Base-by-base conservation (phyloP, 352 stramenopile genomes). In the Phytophthora podocarpi region DNA sequence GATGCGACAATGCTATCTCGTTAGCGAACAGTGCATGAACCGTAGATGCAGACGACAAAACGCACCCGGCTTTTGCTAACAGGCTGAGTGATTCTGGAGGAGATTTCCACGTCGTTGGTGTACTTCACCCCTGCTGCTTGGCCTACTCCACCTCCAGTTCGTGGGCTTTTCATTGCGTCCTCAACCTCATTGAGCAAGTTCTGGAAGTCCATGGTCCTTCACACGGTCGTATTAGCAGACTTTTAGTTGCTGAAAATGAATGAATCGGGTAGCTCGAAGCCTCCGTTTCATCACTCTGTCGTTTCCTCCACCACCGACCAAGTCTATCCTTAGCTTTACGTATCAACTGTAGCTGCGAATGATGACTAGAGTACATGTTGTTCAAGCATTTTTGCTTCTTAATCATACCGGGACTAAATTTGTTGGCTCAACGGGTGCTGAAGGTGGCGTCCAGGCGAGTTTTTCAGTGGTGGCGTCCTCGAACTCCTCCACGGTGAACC, bases 171-270 rank as follows among this genome's bases (percentile, higher is more conserved):
- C 42, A 90, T 89, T 27, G 76, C 80, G 15, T 77, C 71, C 36
- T 91, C 82, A 12, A 91, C 78, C 70, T 93, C 84, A 36, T 89
- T 59, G 9, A 91, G 70, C 55, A 93, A 60, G 59, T 90, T 74
- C 43, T 91, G 67, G 47, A 90, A 83, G 57, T 90, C 71, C 84
- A 93, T 91, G 16, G 7, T 61, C 41, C 34, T 30, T 52, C n/a
- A 9, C 41, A 20, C 32, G 15, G 12, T 53, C 5, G 27, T n/a
- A n/a, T n/a, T 10, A 34, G 31, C 9, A 36, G 13, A 12, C 7
- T 15, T 20, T 15, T 35, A 23, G 6, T 36, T 20, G 37, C 16
- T 1, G 2, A 52, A 20, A 18, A 39, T 20, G 41, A 34, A 46
- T 24, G 26, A 42, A 54, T 35, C 41, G 36, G 26, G 3, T 1